Evolutionary conservation across 164 flowering plant species (phyloP), one percentile per base, ranked within the genome.

Genomic region (Liquidambar formosana): DNA sequence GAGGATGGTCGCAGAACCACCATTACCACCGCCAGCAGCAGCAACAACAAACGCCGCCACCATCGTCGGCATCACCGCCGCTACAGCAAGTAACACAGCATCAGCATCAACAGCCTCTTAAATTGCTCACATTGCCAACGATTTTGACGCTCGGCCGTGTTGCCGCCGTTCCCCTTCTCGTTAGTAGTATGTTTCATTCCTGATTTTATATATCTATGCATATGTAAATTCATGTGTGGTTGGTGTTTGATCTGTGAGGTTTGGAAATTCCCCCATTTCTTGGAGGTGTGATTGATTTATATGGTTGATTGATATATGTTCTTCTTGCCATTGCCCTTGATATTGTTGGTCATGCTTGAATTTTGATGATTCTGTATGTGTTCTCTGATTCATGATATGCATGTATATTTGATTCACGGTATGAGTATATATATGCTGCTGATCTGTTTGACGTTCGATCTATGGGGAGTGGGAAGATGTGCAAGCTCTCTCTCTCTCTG

Each of bases 71-170:
- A 13, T 38, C 21, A 19, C 45, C 48, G 8, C 23, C 33, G 41
- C 38, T 44, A 21, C 66, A 60, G 4, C 23, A 47, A 1, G 64
- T 68, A 1, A 68, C 65, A 15, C 75, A 70, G n/a, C 64, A 22
- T 1, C 69, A 46, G 33, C 46, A 68, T 19, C 48, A 56, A 4
- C 44, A 63, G 25, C 49, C 75, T n/a, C 46, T 79, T 3, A 87
- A 82, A 63, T 69, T 91, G 73, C 86, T 91, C 60, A 93, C 98
- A 1, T 80, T 91, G 85, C 96, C 98, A 4, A 91, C 94, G 9
- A 65, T 93, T 26, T 73, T 93, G 66, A 93, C 96, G 5, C 83
- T 91, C 18, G 94, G 84, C 28, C 96, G 98, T 25, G 92, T 93
- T n/a, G 96, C 88, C 22, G 89, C 96, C 47, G 84, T 93, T 11